Evolutionary conservation across 2,329 filamentous ascomycete species (phyloP).

Genomic region (Cladosporium sp.): DNA sequence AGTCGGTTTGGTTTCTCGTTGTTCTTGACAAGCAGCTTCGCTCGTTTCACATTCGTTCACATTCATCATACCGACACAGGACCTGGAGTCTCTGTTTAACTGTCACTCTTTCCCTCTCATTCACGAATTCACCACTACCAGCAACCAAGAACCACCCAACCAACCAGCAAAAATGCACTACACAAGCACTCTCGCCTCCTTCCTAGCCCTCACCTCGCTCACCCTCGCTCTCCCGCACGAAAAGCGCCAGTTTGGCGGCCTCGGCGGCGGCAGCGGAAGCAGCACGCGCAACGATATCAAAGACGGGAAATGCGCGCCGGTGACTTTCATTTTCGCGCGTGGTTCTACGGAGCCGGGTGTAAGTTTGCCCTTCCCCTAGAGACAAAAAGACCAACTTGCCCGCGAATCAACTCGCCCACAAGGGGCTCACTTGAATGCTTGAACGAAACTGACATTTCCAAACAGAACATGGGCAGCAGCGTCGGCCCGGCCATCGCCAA

Average conservation of each 20-base stretch:
- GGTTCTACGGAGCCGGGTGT: constrained; percentile 48
- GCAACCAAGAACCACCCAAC: neutral
- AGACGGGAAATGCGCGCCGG: constrained; percentile 36
- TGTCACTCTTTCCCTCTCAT: constrained; percentile 5
- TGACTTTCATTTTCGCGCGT: constrained; percentile 54
- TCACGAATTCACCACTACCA: neutral
- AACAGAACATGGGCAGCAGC: constrained; percentile 45
- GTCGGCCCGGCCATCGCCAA: constrained; percentile 50
- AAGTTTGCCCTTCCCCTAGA: too few relatives aligned
- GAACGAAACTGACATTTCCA: neutral
- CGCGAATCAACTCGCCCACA: neutral
- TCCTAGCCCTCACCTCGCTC: constrained; percentile 18
- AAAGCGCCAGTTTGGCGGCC: constrained; percentile 16
- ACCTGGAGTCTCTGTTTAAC: constrained; percentile 14
- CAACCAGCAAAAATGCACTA: constrained; percentile 17
- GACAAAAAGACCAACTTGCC: neutral
- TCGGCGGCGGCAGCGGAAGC: constrained; percentile 17
- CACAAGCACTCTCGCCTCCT: constrained; percentile 17
- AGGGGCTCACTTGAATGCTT: too few relatives aligned
- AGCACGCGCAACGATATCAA: constrained; percentile 20
- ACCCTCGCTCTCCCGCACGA: constrained; percentile 16
- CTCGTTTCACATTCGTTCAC: too few relatives aligned
- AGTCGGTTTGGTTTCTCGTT: too few relatives aligned
- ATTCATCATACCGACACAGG: too few relatives aligned
- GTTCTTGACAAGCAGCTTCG: too few relatives aligned